Evolutionary conservation across 768 basidiomycete species (phyloP).

Genomic region (Tylopilus balloui): DNA sequence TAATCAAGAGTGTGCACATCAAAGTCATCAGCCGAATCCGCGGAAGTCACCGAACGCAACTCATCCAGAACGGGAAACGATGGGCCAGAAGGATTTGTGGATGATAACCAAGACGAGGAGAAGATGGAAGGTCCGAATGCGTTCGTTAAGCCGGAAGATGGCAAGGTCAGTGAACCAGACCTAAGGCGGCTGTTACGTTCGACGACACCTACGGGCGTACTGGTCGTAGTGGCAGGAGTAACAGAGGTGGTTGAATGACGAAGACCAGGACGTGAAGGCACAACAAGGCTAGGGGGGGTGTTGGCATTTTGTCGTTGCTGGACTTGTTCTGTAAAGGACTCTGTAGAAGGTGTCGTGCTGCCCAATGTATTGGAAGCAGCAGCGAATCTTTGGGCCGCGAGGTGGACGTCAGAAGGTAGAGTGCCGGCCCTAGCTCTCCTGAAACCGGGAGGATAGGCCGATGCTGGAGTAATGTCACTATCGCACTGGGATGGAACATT

Average conservation of each 20-base stretch:
- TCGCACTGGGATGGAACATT: slow-evolving; percentile 57
- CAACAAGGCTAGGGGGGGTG: slow-evolving; percentile 37
- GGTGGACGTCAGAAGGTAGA: slow-evolving; percentile 91
- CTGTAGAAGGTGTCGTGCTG: slow-evolving; percentile 45
- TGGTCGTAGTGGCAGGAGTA: slow-evolving; percentile 46
- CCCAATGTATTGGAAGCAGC: slow-evolving; percentile 57
- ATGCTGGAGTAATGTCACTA: slow-evolving; percentile 55
- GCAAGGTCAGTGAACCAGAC: slow-evolving; percentile 89
- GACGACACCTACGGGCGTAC: slow-evolving; percentile 29
- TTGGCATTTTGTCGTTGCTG: slow-evolving; percentile 37
- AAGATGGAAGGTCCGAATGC: slow-evolving; percentile 89
- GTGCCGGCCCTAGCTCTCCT: slow-evolving; percentile 96
- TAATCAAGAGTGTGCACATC: slow-evolving; percentile 95
- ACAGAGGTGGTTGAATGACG: slow-evolving; percentile 76
- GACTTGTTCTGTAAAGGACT: slow-evolving; percentile 45
- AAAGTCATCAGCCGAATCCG: slow-evolving; percentile 80
- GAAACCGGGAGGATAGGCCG: slow-evolving; percentile 81
- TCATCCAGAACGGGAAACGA: slow-evolving; percentile 73
- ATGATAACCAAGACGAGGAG: slow-evolving; percentile 82
- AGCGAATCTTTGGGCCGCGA: slow-evolving; percentile 79
- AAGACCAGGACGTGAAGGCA: slow-evolving; percentile 58
- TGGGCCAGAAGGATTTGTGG: slow-evolving; percentile 49
- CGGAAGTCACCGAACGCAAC: slow-evolving; percentile 73
- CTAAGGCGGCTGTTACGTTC: slow-evolving; percentile 81
- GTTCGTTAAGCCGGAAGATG: slow-evolving; percentile 69